Evolutionary conservation across 371 early-diverging fungal species (phyloP).

Genomic region (Mortierella sp.): DNA sequence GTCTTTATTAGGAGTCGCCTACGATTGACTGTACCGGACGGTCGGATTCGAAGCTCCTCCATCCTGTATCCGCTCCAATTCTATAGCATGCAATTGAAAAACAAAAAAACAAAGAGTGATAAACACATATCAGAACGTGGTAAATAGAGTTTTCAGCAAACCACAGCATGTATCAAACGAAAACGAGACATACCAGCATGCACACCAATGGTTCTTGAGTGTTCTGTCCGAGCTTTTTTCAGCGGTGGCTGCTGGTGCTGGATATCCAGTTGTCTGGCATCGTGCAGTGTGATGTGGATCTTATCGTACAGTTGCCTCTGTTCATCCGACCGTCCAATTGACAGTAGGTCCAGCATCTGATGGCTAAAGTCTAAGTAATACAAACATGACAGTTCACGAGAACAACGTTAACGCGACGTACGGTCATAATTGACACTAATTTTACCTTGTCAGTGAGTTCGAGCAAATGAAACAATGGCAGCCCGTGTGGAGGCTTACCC

Average conservation of each 20-base stretch:
- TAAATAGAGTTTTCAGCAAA: not conserved
- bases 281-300: conserved; percentile 69
- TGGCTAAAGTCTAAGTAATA: conserved; percentile 66
- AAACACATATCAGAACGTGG: not conserved
- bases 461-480: not conserved
- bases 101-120: not conserved
- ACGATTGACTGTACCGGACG: conserved; percentile 48
- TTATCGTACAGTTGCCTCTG: conserved; percentile 62
- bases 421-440: not conserved
- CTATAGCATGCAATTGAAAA: conserved; percentile 14
- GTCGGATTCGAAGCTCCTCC: conserved; percentile 57
- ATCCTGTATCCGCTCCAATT: conserved; percentile 51
- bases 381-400: not conserved
- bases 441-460: not conserved
- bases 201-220: conserved; percentile 39
- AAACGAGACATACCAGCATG: conserved; percentile 31
- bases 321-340: conserved; percentile 55
- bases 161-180: not conserved
- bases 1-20: conserved; percentile 3
- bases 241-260: conserved; percentile 44
- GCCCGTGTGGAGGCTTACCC: not conserved
- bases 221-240: conserved; percentile 39
- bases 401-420: not conserved
- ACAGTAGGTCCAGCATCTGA: conserved; percentile 70
- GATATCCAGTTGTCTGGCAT: conserved; percentile 51